Conservation (phyloP, 2,329 filamentous ascomycete species). For the Cryoendolithus antarcticus region DNA sequence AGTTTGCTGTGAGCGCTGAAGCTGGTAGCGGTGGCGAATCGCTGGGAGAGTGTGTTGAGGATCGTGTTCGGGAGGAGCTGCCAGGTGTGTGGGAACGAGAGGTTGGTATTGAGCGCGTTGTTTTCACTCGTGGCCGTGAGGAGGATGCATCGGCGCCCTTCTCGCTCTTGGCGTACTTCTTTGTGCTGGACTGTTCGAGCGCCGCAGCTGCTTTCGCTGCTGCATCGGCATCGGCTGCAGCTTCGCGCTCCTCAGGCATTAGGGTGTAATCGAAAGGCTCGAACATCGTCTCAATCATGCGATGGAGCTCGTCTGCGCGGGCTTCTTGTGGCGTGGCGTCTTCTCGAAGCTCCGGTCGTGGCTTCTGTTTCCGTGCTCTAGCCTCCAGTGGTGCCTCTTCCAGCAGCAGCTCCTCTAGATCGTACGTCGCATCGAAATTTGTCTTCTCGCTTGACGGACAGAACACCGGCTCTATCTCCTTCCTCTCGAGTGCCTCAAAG, state of each 20-base stretch:
- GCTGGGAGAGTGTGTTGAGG: conserved; percentile 35
- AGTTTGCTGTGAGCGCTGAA: conserved; percentile 6
- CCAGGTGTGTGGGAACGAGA: conserved; percentile 26
- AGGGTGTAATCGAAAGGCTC: conserved; percentile 90
- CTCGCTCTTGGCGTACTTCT: conserved; percentile 8
- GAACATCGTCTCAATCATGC: conserved; percentile 84
- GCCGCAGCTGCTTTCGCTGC: conserved; percentile 1
- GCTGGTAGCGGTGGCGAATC: conserved; percentile 34
- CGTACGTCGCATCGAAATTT: conserved; percentile 97
- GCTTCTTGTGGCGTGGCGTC: conserved; percentile 94
- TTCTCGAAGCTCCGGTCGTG: conserved; percentile 78
- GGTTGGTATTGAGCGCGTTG: conserved; percentile 17
- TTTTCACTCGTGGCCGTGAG: conserved; percentile 4
- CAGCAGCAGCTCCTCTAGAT: conserved; percentile 81
- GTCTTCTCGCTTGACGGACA: conserved; percentile 93
- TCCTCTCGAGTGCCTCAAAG: conserved; percentile 71
- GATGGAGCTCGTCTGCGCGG: conserved; percentile 82
- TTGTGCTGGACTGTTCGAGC: background rate
- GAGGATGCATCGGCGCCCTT: conserved; percentile 1
- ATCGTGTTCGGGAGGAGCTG: conserved; percentile 27
- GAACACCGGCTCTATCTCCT: conserved; percentile 84
- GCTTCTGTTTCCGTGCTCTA: conserved; percentile 82
- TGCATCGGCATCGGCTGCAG: conserved; percentile 6
- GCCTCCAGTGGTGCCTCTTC: conserved; percentile 94
- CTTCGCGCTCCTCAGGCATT: conserved; percentile 56